phyloP scores from a whole-genome alignment of 306 rosid species.

The Cucumis melo region DNA sequence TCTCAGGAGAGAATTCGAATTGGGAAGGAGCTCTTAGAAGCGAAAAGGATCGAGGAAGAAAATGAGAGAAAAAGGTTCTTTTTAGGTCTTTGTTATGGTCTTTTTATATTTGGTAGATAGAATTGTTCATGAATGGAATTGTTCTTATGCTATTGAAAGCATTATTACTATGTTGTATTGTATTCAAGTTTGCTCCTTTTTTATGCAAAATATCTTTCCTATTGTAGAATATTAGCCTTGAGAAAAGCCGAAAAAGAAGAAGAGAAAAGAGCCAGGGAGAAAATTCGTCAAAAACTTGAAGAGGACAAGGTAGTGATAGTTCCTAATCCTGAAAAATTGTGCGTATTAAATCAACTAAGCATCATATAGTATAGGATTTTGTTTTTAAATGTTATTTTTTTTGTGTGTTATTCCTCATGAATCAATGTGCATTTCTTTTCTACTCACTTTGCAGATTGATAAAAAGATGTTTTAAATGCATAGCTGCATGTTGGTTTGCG shows the following conservation, averaged over 20 bases:
- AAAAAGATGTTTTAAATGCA: background rate
- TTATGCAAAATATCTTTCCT: conserved; percentile 7
- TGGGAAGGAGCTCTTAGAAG: conserved; percentile 95
- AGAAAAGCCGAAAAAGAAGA: conserved; percentile 97
- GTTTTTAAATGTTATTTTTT: background rate
- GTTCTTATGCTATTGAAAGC: background rate
- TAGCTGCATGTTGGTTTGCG: background rate
- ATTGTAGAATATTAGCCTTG: conserved; percentile 59
- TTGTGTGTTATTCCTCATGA: background rate
- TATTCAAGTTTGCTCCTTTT: background rate
- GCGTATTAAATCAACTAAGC: background rate
- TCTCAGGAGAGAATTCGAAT: conserved; percentile 87
- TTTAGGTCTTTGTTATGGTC: conserved; percentile 6
- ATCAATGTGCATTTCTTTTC: background rate
- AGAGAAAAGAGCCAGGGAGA: conserved; percentile 89
- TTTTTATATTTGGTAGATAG: background rate
- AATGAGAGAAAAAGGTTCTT: conserved; percentile 84
- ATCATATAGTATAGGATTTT: background rate
- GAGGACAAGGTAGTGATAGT: conserved; percentile 67
- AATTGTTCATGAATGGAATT: background rate
- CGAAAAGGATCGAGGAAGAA: conserved; percentile 86
- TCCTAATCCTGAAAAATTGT: background rate
- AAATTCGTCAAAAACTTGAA: conserved; percentile 83
- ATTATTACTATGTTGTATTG: background rate
- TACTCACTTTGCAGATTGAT: background rate